phyloP scores from a whole-genome alignment of 2,329 filamentous ascomycete genomes.

The Beauveria scarabaeidicola region DNA sequence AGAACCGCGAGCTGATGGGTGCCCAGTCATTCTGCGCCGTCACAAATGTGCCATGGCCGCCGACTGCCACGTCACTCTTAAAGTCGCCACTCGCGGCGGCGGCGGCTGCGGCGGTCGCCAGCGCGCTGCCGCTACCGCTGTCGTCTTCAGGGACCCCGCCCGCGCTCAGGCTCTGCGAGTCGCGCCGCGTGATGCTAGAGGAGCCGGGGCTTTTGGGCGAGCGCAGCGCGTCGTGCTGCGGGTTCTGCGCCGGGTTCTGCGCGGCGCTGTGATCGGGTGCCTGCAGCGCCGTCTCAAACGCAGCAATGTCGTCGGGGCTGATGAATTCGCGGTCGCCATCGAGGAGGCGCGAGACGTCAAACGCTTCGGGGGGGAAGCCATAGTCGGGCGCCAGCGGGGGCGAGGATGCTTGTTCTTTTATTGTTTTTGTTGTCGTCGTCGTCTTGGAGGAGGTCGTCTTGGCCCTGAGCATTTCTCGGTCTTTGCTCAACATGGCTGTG shows the following conservation, averaged over 20 bases:
- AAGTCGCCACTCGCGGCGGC: conserved; percentile 15
- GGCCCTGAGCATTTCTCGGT: neutral
- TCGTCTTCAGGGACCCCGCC: conserved; percentile 22
- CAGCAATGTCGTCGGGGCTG: conserved; percentile 58
- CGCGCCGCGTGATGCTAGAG: conserved; percentile 34
- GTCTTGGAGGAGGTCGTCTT: neutral
- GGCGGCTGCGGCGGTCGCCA: conserved; percentile 17
- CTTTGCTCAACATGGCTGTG: neutral
- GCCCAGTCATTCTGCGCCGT: conserved; percentile 94
- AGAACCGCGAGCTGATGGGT: conserved; percentile 67
- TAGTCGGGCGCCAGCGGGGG: conserved; percentile 25
- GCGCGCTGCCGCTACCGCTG: conserved; percentile 19
- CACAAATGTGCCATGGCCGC: conserved; percentile 52
- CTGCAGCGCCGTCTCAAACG: conserved; percentile 74
- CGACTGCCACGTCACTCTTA: conserved; percentile 23
- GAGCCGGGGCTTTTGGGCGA: conserved; percentile 34
- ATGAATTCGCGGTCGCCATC: conserved; percentile 75
- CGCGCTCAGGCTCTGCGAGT: conserved; percentile 23
- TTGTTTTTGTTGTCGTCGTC: neutral
- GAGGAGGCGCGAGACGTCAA: conserved; percentile 63
- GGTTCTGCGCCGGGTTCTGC: neutral
- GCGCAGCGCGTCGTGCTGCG: conserved; percentile 26
- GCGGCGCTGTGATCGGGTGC: conserved; percentile 65
- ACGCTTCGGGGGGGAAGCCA: conserved; percentile 54
- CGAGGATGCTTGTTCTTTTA: neutral